Base-by-base conservation (phyloP, 2,329 filamentous ascomycete genomes). In the Botrytis fabae region DNA sequence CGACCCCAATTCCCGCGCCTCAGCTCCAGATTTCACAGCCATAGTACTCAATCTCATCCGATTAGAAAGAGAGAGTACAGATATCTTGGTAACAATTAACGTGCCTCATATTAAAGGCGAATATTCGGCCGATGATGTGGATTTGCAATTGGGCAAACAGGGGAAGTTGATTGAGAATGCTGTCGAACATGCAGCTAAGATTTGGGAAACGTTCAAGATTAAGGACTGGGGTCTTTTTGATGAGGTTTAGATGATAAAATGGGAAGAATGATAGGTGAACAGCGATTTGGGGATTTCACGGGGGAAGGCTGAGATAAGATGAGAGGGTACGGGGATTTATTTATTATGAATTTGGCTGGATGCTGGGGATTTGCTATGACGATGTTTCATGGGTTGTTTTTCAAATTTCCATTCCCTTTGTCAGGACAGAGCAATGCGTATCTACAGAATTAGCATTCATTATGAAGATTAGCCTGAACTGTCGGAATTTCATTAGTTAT, bases 61-160 rank as follows among this genome's bases (percentile, higher is more conserved):
- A 25, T 85, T 98, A 64, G 91, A 91, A 82, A 87, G 88, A 78
- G 87, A 94, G 80, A 86, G 85, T 73, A 95, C 95, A 1, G 95
- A 98, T 82, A 84, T 98, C 57, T 84, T 97, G 64, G 89, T 97
- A 75, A 93, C 93, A 59, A 89, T 97, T 80, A 98, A 97, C 82
- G 92, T 97, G 65, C 95, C 95, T 42, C 92, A 96, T 80, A 91
- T 94, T 77, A 86, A 89, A 77, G 91, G 91, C 75, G 89, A 92
- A 81, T 94, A 94, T 80, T 86, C 90, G 78, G 88, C 90, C 81
- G 90, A 91, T 14, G 90, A 93, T 46, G 89, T 95, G 25, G 89
- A 93, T 79, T 83, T 91, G 72, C 86, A 89, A 79, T 82, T 89
- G 73, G 90, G 90, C 25, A 90, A 88, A 80, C 87, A 88, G 79